Evolutionary conservation across 2,329 filamentous ascomycete species (phyloP), one percentile per base, ranked within the genome.

Genomic region (Penicillium sclerotiorum): DNA sequence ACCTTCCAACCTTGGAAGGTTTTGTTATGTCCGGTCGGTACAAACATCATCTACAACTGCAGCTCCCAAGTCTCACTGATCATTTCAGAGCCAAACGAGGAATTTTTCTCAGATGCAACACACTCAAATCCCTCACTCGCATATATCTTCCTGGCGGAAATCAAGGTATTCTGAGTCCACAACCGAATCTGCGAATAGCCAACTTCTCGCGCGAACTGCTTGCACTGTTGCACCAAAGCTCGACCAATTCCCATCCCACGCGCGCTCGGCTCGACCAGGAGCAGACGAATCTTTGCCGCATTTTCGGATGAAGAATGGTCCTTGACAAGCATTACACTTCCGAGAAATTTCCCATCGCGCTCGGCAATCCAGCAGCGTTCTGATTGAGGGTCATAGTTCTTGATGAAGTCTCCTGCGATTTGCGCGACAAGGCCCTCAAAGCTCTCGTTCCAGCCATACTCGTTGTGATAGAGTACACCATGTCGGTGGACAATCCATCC

Each of bases 311-410:
- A 37, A 0, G 47, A 43, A 20, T 37, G 33, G 25, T 64, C 61
- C 18, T 58, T 58, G 17, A 64, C 54, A 4, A 65, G 47, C 61
- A 65, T 64, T 3, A 65, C 48, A 23, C 52, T 56, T 30, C 62
- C 62, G n/a, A 64, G 50, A 12, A 53, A 52, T 9, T 52, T 25
- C 25, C 49, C 50, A 7, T 56, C 50, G 22, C 45, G 46, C 35
- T 65, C 60, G 13, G 62, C 62, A 22, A 65, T 58, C 61, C 61
- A 63, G 41, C 61, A 65, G 8, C 55, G 53, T 32, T 65, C 62
- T 4, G n/a, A 35, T 15, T 35, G 17, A 1, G 54, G 49, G 13
- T 65, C 60, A 33, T 56, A 56, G 15, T 52, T 50, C 1, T 62
- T 52, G 35, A 57, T 45, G 33, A 65, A 65, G 13, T 64, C 59